A percentile compares a stretch with the other conserved stretches of the same genome.
Conservation (phyloP, 164 flowering plant species). For the Protea cynaroides region DNA sequence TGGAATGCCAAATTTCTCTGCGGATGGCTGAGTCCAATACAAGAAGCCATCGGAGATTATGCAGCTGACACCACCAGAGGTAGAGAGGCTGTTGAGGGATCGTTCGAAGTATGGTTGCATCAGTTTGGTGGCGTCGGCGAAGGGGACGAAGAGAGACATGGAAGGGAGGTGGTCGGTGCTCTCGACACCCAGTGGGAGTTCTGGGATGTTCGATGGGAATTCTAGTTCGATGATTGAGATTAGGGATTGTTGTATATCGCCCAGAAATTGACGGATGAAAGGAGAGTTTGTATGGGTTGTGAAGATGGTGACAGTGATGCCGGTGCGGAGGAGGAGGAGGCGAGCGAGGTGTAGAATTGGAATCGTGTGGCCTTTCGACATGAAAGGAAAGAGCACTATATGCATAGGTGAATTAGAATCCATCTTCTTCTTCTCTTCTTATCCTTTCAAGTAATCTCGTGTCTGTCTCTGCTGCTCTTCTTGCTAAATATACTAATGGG, state of each 20-base stretch:
- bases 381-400: slow-evolving; percentile 43
- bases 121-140: slow-evolving; percentile 29
- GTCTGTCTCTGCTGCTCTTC: no score
- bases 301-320: slow-evolving; percentile 41
- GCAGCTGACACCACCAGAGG: slow-evolving; percentile 22
- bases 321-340: slow-evolving; percentile 33
- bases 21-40: slow-evolving; percentile 20
- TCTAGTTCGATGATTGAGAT: slow-evolving; percentile 33
- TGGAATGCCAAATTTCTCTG: slow-evolving; percentile 15
- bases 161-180: slow-evolving; percentile 49
- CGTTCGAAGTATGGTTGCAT: slow-evolving; percentile 40
- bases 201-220: slow-evolving; percentile 29
- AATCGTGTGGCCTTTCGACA: slow-evolving; percentile 59
- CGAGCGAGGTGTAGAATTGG: slow-evolving; percentile 45
- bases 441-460: no score
- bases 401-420: slow-evolving; percentile 7
- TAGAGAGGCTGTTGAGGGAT: slow-evolving; percentile 17
- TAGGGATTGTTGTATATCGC: slow-evolving; percentile 10
- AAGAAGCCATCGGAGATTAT: slow-evolving; percentile 37
- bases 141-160: slow-evolving; percentile 24
- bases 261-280: slow-evolving; percentile 23
- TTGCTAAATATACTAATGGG: no score
- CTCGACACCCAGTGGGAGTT: slow-evolving; percentile 34
- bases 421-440: not conserved
- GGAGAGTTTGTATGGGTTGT: slow-evolving; percentile 46